Percentiles rank a stretch among this genome's conserved stretches.
Conservation (phyloP, 2,329 filamentous ascomycete genomes). For the Pseudogymnoascus sp. region DNA sequence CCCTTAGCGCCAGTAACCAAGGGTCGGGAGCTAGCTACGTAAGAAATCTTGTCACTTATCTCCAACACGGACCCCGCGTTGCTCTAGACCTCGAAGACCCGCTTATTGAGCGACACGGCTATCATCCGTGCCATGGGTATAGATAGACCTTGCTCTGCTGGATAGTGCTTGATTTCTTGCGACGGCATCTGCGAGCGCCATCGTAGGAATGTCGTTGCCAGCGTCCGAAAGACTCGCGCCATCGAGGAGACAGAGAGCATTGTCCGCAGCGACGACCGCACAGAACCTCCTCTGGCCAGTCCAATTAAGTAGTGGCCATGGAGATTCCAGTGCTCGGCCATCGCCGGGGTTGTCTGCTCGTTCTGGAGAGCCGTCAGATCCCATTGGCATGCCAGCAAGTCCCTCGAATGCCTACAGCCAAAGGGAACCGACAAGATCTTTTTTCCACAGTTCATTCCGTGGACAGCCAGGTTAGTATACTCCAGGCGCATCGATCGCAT, state of each 20-base stretch:
- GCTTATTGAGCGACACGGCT: background rate
- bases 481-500: background rate
- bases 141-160: background rate
- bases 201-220: constrained; percentile 10
- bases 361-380: background rate
- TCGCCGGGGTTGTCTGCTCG: background rate
- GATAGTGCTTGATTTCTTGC: background rate
- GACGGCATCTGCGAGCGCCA: constrained; percentile 6
- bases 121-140: background rate
- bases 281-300: background rate
- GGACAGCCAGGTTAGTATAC: constrained; percentile 44
- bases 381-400: background rate
- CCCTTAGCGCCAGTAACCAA: background rate
- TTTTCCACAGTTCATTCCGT: constrained; percentile 57
- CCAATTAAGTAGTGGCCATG: background rate
- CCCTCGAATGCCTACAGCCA: constrained; percentile 29
- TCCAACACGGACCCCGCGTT: background rate
- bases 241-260: background rate
- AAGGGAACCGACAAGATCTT: constrained; percentile 62
- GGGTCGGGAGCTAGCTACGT: constrained; percentile 3
- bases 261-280: background rate
- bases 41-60: constrained; percentile 8
- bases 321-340: background rate
- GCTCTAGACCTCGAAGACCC: constrained; percentile 1
- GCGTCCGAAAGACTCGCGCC: constrained; percentile 1